These are phyloP conservation scores for Dentipellis sp. DNA, from an alignment of 768 basidiomycete species.

Conservation along the genomic window DNA sequence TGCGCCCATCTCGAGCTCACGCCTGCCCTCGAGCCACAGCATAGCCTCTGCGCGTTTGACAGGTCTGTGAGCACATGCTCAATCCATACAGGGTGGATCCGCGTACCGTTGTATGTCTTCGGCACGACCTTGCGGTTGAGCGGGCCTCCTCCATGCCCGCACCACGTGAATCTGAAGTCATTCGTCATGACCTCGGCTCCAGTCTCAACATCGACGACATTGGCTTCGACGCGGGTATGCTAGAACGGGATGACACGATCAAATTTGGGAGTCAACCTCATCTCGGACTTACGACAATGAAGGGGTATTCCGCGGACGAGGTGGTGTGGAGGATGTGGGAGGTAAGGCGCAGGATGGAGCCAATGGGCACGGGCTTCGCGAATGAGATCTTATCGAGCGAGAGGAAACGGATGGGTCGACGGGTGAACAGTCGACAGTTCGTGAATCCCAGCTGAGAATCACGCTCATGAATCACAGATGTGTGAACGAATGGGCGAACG, in stretches of 20 bases:
- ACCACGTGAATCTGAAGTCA: conserved; percentile 72
- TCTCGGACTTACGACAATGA: conserved; percentile 43
- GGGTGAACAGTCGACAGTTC: conserved; percentile 61
- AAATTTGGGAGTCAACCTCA: neutral
- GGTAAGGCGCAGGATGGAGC: conserved; percentile 66
- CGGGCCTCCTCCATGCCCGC: conserved; percentile 29
- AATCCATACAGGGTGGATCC: neutral
- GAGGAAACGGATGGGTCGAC: conserved; percentile 57
- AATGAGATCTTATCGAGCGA: conserved; percentile 78
- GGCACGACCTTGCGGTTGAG: conserved; percentile 47
- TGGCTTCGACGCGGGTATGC: conserved; percentile 66
- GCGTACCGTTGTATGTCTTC: conserved; percentile 58
- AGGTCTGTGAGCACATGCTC: conserved; percentile 11
- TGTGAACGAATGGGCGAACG: neutral
- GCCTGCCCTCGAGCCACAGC: conserved; percentile 73
- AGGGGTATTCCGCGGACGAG: conserved; percentile 38
- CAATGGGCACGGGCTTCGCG: conserved; percentile 73
- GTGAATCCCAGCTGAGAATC: conserved; percentile 56
- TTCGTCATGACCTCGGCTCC: conserved; percentile 61
- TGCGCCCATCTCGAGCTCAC: conserved; percentile 61
- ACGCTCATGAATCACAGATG: neutral
- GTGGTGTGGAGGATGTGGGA: conserved; percentile 59
- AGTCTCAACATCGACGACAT: conserved; percentile 60
- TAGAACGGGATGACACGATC: conserved; percentile 18
- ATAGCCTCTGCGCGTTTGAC: conserved; percentile 53